These are phyloP conservation scores for Metschnikowia chrysomelidarum DNA, from an alignment of 805 yeast species.

Conservation along the genomic window DNA sequence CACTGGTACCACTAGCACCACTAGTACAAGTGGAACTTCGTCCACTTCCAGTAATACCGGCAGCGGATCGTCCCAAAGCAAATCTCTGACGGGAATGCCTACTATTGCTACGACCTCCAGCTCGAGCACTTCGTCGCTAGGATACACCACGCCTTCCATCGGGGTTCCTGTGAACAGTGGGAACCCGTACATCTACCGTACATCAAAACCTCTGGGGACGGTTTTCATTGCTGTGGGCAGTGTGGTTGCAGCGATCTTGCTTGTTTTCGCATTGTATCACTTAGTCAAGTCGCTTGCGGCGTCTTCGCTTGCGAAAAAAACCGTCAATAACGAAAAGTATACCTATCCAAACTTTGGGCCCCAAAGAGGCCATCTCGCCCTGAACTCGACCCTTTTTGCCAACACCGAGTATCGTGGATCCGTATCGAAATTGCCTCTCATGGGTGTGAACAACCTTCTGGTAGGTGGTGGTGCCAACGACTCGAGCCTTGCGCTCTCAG, in stretches of 20 bases:
- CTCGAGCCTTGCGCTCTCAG: conserved; percentile 2
- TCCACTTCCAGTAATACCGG: neutral
- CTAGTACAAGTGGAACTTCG: neutral
- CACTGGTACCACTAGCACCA: conserved; percentile 1
- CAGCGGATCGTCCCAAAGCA: neutral
- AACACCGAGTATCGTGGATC: conserved; percentile 20
- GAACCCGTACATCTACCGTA: conserved; percentile 63
- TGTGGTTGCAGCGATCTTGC: conserved; percentile 56
- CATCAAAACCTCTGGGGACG: conserved; percentile 65
- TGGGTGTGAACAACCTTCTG: conserved; percentile 22
- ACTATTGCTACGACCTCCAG: conserved; percentile 8
- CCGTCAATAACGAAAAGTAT: conserved; percentile 33
- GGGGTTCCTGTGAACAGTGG: conserved; percentile 55
- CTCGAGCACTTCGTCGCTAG: conserved; percentile 11
- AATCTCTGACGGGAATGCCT: conserved; percentile 14
- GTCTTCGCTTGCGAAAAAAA: conserved; percentile 48
- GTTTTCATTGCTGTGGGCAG: conserved; percentile 82
- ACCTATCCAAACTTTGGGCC: conserved; percentile 33
- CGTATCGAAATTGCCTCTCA: conserved; percentile 36
- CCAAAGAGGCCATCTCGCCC: conserved; percentile 1
- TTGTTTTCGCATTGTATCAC: conserved; percentile 54
- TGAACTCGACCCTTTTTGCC: conserved; percentile 3
- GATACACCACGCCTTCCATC: conserved; percentile 47
- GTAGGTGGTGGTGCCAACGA: conserved; percentile 29
- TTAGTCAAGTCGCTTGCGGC: conserved; percentile 47